These are phyloP conservation scores for Boletus insuetus DNA, from an alignment of 768 basidiomycete species.

Conservation along the genomic window DNA sequence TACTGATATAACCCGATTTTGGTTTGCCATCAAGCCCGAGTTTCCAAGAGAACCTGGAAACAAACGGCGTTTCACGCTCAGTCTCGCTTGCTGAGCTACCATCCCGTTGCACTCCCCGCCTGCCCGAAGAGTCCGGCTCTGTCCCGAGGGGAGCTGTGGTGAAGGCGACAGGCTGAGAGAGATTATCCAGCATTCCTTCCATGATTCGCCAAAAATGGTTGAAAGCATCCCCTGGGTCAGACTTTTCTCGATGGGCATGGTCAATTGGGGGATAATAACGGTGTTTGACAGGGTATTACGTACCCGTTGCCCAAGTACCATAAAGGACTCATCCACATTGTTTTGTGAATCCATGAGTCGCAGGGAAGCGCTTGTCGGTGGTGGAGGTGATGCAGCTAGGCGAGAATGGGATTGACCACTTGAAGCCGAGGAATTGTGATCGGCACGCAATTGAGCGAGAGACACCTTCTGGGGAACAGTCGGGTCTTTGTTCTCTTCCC, in stretches of 20 bases:
- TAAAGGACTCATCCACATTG: constrained; percentile 83
- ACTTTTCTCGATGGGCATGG: constrained; percentile 37
- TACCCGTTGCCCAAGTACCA: constrained; percentile 81
- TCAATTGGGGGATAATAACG: background rate
- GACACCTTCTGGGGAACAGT: constrained; percentile 60
- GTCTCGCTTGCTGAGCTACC: constrained; percentile 62
- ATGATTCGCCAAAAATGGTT: constrained; percentile 88
- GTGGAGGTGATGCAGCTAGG: constrained; percentile 45
- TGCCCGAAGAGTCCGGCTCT: constrained; percentile 26
- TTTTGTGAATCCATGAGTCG: constrained; percentile 50
- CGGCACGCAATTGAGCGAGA: constrained; percentile 20
- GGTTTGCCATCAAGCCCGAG: constrained; percentile 27
- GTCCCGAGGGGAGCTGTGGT: constrained; percentile 71
- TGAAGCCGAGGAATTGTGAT: constrained; percentile 21
- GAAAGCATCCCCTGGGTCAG: constrained; percentile 83
- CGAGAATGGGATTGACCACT: constrained; percentile 14
- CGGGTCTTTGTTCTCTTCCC: constrained; percentile 77
- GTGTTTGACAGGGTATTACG: constrained; percentile 13
- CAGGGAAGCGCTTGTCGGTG: constrained; percentile 38
- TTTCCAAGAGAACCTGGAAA: constrained; percentile 52
- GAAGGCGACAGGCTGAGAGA: constrained; percentile 80
- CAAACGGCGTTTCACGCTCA: constrained; percentile 63
- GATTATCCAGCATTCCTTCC: constrained; percentile 81
- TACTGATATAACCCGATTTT: constrained; percentile 18
- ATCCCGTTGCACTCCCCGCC: constrained; percentile 40